phyloP scores from a whole-genome alignment of 2,329 filamentous ascomycete genomes.

The Thelonectria rubi region DNA sequence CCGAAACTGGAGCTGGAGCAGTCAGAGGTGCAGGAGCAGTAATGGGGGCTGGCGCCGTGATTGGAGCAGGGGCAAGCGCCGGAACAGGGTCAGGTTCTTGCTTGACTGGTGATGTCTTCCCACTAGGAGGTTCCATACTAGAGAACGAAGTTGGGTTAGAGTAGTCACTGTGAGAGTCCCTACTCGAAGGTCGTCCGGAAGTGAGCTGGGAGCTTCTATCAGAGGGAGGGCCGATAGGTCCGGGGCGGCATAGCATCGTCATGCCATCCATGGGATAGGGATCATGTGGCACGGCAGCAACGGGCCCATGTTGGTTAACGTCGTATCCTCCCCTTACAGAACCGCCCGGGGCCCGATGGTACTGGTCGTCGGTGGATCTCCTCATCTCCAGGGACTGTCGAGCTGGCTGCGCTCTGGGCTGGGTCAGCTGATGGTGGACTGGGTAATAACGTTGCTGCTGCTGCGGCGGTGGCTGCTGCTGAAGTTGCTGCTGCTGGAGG shows the following conservation, averaged over 20 bases:
- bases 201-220: constrained; percentile 62
- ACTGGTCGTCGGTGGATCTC: constrained; percentile 39
- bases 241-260: constrained; percentile 93
- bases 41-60: not conserved
- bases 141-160: constrained; percentile 90
- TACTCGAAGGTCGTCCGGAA: constrained; percentile 79
- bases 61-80: constrained; percentile 19
- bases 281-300: constrained; percentile 82
- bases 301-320: constrained; percentile 65
- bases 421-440: constrained; percentile 30
- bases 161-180: constrained; percentile 90
- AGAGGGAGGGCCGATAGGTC: constrained; percentile 70
- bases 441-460: constrained; percentile 25
- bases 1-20: not conserved
- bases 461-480: constrained; percentile 14
- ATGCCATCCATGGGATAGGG: constrained; percentile 95
- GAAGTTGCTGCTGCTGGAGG: constrained; percentile 9
- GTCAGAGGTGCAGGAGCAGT: not conserved
- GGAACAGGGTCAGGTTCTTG: constrained; percentile 51
- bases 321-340: constrained; percentile 50
- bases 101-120: constrained; percentile 79
- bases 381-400: constrained; percentile 38
- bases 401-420: constrained; percentile 23
- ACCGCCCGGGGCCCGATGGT: constrained; percentile 33
- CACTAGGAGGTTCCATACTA: constrained; percentile 81